Conservation (phyloP, 345 rosid species). For the Hibiscus tridactylites region DNA sequence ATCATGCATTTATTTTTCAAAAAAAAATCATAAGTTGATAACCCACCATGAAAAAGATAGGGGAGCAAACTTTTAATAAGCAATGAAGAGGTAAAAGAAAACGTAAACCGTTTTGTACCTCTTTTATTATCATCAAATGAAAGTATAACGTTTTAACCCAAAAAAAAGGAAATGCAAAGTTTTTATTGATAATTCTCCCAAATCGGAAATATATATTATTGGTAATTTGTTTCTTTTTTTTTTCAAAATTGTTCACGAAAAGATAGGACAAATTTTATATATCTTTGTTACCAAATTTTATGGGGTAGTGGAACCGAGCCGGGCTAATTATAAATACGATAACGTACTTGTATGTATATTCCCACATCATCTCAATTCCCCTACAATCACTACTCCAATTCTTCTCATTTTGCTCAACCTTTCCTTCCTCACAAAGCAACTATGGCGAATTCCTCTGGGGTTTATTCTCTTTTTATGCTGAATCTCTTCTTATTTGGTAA, state of each 20-base stretch:
- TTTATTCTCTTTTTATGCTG: slow-evolving; percentile 18
- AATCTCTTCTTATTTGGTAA: slow-evolving; percentile 22
- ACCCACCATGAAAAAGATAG: slow-evolving; percentile 11
- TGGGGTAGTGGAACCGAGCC: background rate
- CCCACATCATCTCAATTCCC: slow-evolving; percentile 11
- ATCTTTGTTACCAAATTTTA: background rate
- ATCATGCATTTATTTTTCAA: too few relatives aligned
- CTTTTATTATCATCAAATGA: too few relatives aligned
- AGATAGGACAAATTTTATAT: slow-evolving; percentile 6
- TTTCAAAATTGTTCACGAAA: slow-evolving; percentile 16
- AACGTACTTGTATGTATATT: background rate
- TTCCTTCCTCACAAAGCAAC: background rate
- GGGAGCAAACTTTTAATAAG: background rate
- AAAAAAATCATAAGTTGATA: too few relatives aligned
- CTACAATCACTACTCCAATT: background rate
- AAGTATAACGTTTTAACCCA: too few relatives aligned
- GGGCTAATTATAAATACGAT: background rate
- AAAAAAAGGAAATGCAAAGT: background rate
- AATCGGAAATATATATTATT: background rate
- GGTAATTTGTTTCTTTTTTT: background rate
- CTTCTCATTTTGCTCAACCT: background rate
- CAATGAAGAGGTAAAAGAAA: background rate
- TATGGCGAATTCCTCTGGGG: slow-evolving; percentile 14
- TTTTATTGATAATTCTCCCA: background rate
- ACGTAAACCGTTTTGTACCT: too few relatives aligned